Conservation (phyloP, 2,329 filamentous ascomycete genomes). For the Botrytis fragariae region DNA sequence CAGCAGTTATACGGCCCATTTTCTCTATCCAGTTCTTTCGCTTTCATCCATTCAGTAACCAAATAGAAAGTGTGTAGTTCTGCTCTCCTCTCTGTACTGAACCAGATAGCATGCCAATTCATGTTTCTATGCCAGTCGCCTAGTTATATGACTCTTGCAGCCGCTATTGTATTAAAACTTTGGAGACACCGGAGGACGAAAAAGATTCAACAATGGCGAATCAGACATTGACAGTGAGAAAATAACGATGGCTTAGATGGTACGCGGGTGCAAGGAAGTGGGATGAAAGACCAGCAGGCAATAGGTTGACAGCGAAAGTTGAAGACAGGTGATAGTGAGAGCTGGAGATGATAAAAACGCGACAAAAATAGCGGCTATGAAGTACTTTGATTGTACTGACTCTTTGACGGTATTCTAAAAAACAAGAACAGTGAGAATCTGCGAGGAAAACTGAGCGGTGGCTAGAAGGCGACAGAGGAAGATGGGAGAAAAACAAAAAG, state of each 20-base stretch:
- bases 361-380: background rate
- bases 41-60: background rate
- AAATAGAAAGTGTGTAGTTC: background rate
- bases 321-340: too few species aligned
- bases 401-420: too few species aligned
- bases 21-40: background rate
- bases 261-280: accelerated
- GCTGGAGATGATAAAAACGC: too few species aligned
- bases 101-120: background rate
- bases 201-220: background rate
- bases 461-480: background rate
- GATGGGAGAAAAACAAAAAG: too few species aligned
- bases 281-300: background rate
- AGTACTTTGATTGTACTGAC: too few species aligned
- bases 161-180: background rate
- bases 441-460: too few species aligned
- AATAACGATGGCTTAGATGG: accelerated
- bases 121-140: background rate
- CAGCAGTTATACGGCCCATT: background rate
- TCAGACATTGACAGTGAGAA: background rate
- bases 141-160: background rate
- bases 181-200: accelerated
- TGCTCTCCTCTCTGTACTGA: background rate
- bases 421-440: background rate
- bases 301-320: background rate